Conservation (phyloP, 2,329 filamentous ascomycete genomes). For the Colletotrichum magnum region DNA sequence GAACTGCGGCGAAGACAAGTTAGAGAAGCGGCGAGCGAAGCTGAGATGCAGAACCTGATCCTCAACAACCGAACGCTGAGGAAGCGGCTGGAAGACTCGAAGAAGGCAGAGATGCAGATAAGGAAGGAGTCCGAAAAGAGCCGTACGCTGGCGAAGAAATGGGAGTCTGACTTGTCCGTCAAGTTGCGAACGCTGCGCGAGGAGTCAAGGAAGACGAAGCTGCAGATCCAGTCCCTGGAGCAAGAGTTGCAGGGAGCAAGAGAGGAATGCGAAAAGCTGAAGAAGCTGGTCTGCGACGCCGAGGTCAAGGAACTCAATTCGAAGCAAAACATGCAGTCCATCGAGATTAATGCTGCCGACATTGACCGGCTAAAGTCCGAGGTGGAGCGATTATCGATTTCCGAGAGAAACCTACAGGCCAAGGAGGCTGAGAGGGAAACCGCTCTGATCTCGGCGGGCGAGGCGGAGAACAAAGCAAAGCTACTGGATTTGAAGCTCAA, state of each 20-base stretch:
- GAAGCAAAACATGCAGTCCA: slow-evolving; percentile 74
- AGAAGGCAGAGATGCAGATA: slow-evolving; percentile 77
- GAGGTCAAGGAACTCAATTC: slow-evolving; percentile 78
- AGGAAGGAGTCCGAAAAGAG: slow-evolving; percentile 81
- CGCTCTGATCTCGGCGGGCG: slow-evolving; percentile 70
- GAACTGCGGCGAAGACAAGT: slow-evolving; percentile 82
- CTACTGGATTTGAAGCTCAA: slow-evolving; percentile 71
- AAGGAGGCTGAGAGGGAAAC: slow-evolving; percentile 72
- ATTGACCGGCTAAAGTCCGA: slow-evolving; percentile 72
- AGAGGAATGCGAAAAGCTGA: slow-evolving; percentile 75
- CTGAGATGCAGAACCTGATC: slow-evolving; percentile 85
- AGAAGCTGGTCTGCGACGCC: slow-evolving; percentile 74
- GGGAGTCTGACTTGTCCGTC: slow-evolving; percentile 78
- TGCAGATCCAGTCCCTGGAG: slow-evolving; percentile 69
- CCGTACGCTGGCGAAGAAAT: slow-evolving; percentile 81
- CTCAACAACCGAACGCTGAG: slow-evolving; percentile 82
- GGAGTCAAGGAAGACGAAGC: slow-evolving; percentile 76
- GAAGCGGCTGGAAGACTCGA: slow-evolving; percentile 80
- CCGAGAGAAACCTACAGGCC: slow-evolving; percentile 74
- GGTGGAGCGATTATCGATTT: slow-evolving; percentile 71
- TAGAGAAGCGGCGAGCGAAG: slow-evolving; percentile 82
- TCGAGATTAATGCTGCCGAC: slow-evolving; percentile 73
- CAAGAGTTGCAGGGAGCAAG: slow-evolving; percentile 71
- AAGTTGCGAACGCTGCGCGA: slow-evolving; percentile 78
- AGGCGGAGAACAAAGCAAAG: slow-evolving; percentile 71